These are phyloP conservation scores for Nemania sp. DNA, from an alignment of 2,329 filamentous ascomycete species.

Conservation along the genomic window DNA sequence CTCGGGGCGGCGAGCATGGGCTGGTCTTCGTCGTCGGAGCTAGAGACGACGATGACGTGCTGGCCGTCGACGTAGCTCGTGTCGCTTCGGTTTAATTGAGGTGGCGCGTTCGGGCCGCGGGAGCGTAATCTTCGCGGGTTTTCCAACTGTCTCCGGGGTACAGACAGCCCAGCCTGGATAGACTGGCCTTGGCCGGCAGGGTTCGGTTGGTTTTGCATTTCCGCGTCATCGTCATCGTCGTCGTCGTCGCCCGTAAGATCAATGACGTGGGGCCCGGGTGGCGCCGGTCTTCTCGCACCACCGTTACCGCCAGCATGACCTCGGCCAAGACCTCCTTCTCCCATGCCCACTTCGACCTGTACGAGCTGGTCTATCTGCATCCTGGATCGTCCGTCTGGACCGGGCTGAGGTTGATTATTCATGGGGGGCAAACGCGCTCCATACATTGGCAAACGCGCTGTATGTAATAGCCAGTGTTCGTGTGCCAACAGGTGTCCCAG, in stretches of 20 bases:
- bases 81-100: slow-evolving; percentile 39
- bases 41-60: slow-evolving; percentile 37
- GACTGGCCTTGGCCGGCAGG: slow-evolving; percentile 7
- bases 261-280: slow-evolving; percentile 31
- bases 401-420: not conserved
- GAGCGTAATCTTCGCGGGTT: slow-evolving; percentile 33
- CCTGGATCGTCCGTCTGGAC: not conserved
- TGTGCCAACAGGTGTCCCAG: slow-evolving; percentile 16
- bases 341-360: slow-evolving; percentile 29
- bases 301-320: not conserved
- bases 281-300: not conserved
- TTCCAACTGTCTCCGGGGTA: slow-evolving; percentile 20
- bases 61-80: slow-evolving; percentile 35
- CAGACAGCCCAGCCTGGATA: slow-evolving; percentile 11
- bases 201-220: not conserved
- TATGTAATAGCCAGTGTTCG: slow-evolving; percentile 10
- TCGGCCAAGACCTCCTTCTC: slow-evolving; percentile 7
- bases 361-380: slow-evolving; percentile 34
- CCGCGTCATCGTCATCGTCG: slow-evolving; percentile 27
- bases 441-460: slow-evolving; percentile 8
- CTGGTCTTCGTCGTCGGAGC: slow-evolving; percentile 39
- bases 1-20: slow-evolving; percentile 17
- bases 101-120: slow-evolving; percentile 33
- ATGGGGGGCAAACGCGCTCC: not conserved
- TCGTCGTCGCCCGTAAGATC: slow-evolving; percentile 38